phyloP scores from a whole-genome alignment of 495 filamentous ascomycete genomes.

The Tuber melanosporum region DNA sequence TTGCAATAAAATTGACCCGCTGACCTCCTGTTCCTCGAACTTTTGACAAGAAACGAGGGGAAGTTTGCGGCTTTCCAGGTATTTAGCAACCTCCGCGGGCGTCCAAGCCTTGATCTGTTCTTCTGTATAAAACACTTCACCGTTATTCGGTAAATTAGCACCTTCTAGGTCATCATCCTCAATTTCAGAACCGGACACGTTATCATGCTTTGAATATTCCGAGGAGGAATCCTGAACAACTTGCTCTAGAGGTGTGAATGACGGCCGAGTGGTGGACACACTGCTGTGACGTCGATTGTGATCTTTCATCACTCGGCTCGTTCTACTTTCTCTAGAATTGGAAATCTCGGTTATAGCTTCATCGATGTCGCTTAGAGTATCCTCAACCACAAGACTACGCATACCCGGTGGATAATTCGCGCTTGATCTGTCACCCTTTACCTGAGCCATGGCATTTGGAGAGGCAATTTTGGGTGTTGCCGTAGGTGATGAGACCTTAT shows the following conservation, averaged over 20 bases:
- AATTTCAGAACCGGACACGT: slow-evolving; percentile 52
- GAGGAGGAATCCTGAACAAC: slow-evolving; percentile 42
- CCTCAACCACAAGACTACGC: slow-evolving; percentile 84
- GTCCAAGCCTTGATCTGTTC: slow-evolving; percentile 67
- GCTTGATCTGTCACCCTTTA: slow-evolving; percentile 20
- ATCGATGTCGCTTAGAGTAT: slow-evolving; percentile 93
- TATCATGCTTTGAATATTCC: slow-evolving; percentile 39
- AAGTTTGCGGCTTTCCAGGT: slow-evolving; percentile 71
- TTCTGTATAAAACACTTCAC: slow-evolving; percentile 50
- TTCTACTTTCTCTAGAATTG: slow-evolving; percentile 26
- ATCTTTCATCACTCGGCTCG: slow-evolving; percentile 24
- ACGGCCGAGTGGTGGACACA: slow-evolving; percentile 59
- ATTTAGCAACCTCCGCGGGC: slow-evolving; percentile 71
- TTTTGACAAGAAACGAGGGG: slow-evolving; percentile 82
- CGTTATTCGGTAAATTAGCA: slow-evolving; percentile 1
- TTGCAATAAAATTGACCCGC: slow-evolving; percentile 68
- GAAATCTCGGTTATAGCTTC: slow-evolving; percentile 92
- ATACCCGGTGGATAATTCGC: slow-evolving; percentile 42
- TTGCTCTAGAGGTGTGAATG: slow-evolving; percentile 45
- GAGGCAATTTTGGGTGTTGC: slow-evolving; percentile 16
- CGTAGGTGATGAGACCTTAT: slow-evolving; percentile 24
- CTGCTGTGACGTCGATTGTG: slow-evolving; percentile 64
- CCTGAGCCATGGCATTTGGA: background rate
- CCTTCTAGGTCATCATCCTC: slow-evolving; percentile 64
- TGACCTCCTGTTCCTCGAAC: slow-evolving; percentile 93